Percentiles rank a stretch among this genome's conserved stretches.
phyloP scores from a whole-genome alignment of 1,284 basidiomycete species.

The Malassezia restricta region DNA sequence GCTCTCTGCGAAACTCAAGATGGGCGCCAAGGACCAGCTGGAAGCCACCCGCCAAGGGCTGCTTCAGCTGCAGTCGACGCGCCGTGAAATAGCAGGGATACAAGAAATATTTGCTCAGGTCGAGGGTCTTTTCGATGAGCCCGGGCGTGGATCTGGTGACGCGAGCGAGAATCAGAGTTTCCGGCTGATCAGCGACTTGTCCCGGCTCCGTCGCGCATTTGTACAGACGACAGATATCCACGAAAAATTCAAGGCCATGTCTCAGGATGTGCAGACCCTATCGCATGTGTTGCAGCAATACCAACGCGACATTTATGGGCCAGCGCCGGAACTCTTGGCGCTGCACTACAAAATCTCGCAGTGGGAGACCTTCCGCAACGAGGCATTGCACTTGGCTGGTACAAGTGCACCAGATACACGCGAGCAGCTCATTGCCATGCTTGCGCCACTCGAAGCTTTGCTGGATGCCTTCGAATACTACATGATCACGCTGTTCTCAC shows the following conservation, averaged over 20 bases:
- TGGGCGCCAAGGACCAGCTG: constrained; percentile 84
- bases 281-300: constrained; percentile 67
- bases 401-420: constrained; percentile 58
- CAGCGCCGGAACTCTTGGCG: constrained; percentile 71
- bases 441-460: constrained; percentile 73
- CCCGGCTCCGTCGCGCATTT: constrained; percentile 87
- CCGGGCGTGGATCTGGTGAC: constrained; percentile 5
- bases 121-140: constrained; percentile 55
- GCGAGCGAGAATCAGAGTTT: constrained; percentile 26
- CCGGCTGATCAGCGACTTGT: constrained; percentile 54
- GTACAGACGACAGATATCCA: constrained; percentile 91
- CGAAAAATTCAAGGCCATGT: constrained; percentile 78
- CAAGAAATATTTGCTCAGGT: constrained; percentile 84
- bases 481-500: constrained; percentile 63
- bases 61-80: constrained; percentile 67
- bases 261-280: constrained; percentile 65
- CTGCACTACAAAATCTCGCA: constrained; percentile 81
- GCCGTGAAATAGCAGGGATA: constrained; percentile 69
- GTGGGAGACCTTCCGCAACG: constrained; percentile 80
- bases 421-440: constrained; percentile 62
- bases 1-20: constrained; percentile 82
- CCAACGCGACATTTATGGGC: constrained; percentile 60
- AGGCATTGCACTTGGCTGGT: constrained; percentile 46
- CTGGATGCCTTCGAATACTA: constrained; percentile 77
- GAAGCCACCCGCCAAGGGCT: constrained; percentile 81